These are phyloP conservation scores for Senna tora DNA, from an alignment of 306 rosid species.

Conservation along the genomic window DNA sequence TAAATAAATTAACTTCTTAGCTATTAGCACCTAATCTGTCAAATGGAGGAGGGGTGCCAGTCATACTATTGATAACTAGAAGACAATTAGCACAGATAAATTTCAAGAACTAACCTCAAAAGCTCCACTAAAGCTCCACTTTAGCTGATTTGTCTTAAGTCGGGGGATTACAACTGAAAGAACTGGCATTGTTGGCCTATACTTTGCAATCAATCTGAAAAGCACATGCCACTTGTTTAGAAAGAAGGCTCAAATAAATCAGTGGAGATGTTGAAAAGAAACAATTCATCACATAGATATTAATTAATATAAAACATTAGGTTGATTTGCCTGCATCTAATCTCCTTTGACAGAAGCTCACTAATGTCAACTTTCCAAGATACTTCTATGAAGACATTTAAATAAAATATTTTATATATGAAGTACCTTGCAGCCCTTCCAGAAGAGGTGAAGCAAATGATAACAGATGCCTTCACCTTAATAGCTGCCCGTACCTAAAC, in stretches of 20 bases:
- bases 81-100: conserved; percentile 12
- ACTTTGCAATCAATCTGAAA: conserved; percentile 90
- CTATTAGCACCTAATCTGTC: neutral
- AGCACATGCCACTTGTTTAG: conserved; percentile 6
- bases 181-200: conserved; percentile 97
- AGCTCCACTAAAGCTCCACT: conserved; percentile 96
- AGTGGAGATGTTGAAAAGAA: conserved; percentile 20
- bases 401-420: conserved; percentile 3
- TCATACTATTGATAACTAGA: conserved; percentile 22
- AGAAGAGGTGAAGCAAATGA: conserved; percentile 96
- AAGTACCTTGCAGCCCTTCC: conserved; percentile 97
- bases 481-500: conserved; percentile 95
- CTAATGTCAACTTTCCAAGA: conserved; percentile 14
- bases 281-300: neutral
- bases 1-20: too few species aligned
- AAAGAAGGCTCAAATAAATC: conserved; percentile 8
- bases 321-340: conserved; percentile 8
- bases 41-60: neutral
- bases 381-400: conserved; percentile 20
- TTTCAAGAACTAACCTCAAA: conserved; percentile 72
- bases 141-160: conserved; percentile 78
- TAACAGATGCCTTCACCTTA: conserved; percentile 97
- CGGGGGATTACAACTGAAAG: conserved; percentile 86
- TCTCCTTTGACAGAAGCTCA: conserved; percentile 14
- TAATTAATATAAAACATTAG: conserved; percentile 19